Evolutionary conservation across 2,329 filamentous ascomycete species (phyloP), one percentile per base, ranked within the genome.

Genomic region (Metarhizium sp.): DNA sequence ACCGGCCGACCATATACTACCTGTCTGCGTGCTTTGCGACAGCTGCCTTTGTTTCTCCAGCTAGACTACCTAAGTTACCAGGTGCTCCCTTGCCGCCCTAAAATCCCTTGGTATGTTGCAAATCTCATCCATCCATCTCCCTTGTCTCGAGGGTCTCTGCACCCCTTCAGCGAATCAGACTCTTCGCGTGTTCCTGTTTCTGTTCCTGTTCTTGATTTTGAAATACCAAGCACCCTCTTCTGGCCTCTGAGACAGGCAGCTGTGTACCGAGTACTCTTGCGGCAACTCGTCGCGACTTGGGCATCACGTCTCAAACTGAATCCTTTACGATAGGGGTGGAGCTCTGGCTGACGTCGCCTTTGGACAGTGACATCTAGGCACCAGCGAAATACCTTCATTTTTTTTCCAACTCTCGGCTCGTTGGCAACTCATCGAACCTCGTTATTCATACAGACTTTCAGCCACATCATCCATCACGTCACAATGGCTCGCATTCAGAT

Each of bases 401-500:
- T 14, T 45, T 45, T 30, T 45, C 42, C 16, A 45, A 30, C 14
- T 14, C 14, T 8, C 3, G 5, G 18, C 45, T 30, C 20, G 45
- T 48, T 20, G 6, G n/a, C n/a, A 45, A 45, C 8, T 45, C 42
- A 6, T 11, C 25, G 45, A 48, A 29, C 25, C 29, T 2, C n/a
- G 13, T 16, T 38, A 25, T 8, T 11, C 32, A 52, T 51, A 54
- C 36, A 58, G 25, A 59, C 57, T 47, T 59, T 52, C 34, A 25
- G 8, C 43, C n/a, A 46, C 43, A 8, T 20, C 20, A 25, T 11
- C 2, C 13, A 25, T 25, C 25, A 25, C 25, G 18, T 55, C 63
- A 64, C 59, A 59, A 96, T 95, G 91, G 80, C 88, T 63, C 85
- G 90, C 71, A 90, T 97, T 68, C 89, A 90, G 79, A 94, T 99